Evolutionary conservation across 2,329 filamentous ascomycete genomes (phyloP), one percentile per base, ranked within the genome.

Genomic region (Phyllosticta capitalensis): DNA sequence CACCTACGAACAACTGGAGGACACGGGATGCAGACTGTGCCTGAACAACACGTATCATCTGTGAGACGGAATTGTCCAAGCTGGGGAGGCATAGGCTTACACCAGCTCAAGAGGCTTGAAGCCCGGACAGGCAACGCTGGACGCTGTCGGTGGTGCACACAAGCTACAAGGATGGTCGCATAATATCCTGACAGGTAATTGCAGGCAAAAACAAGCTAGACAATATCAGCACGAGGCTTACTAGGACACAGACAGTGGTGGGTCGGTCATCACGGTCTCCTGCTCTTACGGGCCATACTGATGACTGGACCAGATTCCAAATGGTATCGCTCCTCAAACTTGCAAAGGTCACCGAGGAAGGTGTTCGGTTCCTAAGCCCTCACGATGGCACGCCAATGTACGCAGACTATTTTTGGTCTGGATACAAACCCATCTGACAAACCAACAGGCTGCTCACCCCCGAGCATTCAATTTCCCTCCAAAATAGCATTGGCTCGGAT

Each of bases 21-120:
- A 90, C 58, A 95, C 92, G 0, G 85, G 89, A 51, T 99, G 95
- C 69, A 85, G 89, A 61, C 77, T 99, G 50, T 99, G 94, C 72
- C 78, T 99, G 64, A 99, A 99, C 77, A 99, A 99, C 75, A 99
- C 94, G 12, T 99, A 99, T 70, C 94, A 99, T 72, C 78, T 99
- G 62, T 78, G 69, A 60, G 67, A 17, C 19, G n/a, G 9, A 21
- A 4, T 14, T 14, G 33, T n/a, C 28, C n/a, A 26, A 28, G n/a
- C 22, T 22, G 28, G 33, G 48, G 49, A 33, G 17, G 54, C 30
- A 20, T 21, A 24, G 19, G 33, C 59, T 54, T n/a, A 52, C 26
- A n/a, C 14, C 22, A 1, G 3, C n/a, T 20, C 14, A 62, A 78
- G 75, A 66, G 94, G 94, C 9, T 78, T 99, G 59, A 97, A 96